Percentiles rank a stretch among this genome's conserved stretches.
Evolutionary conservation across 2,329 filamentous ascomycete genomes (phyloP).

Genomic region (Aspergillus sclerotialis): DNA sequence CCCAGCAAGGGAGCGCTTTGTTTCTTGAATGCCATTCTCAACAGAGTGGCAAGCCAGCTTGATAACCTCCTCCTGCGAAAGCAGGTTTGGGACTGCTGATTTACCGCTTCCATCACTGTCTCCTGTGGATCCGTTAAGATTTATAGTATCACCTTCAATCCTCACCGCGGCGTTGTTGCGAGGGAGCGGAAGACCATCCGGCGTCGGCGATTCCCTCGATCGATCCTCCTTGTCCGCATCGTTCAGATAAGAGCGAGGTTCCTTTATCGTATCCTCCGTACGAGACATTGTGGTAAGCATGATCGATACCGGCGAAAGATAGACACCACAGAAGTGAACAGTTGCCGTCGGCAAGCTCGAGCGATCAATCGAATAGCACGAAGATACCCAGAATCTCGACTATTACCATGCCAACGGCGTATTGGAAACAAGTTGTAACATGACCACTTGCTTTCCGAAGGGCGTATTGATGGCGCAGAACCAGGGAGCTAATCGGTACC

Average conservation of each 20-base stretch:
- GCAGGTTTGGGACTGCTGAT: slow-evolving; percentile 19
- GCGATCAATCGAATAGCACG: too few species aligned
- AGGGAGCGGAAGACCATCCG: slow-evolving; percentile 16
- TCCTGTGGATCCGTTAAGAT: slow-evolving; percentile 18
- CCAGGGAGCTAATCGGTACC: too few species aligned
- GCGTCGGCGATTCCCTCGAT: slow-evolving; percentile 20
- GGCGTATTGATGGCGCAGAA: too few species aligned
- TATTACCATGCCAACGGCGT: too few species aligned
- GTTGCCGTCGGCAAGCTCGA: too few species aligned
- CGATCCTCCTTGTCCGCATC: slow-evolving; percentile 27
- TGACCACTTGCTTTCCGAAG: too few species aligned
- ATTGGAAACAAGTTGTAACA: too few species aligned
- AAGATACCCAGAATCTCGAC: too few species aligned
- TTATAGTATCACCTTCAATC: slow-evolving; percentile 22
- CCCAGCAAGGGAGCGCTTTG: slow-evolving; percentile 40
- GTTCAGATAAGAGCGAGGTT: slow-evolving; percentile 22
- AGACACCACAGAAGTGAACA: background rate
- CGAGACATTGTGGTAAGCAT: slow-evolving; percentile 31
- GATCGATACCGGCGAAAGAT: slow-evolving; percentile 4
- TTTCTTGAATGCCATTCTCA: slow-evolving; percentile 42
- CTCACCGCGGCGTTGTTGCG: slow-evolving; percentile 20
- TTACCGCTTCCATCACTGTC: slow-evolving; percentile 15
- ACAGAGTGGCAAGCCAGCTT: slow-evolving; percentile 39
- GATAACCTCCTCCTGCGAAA: slow-evolving; percentile 39
- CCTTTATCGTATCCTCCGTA: slow-evolving; percentile 30